Conservation (phyloP, 768 basidiomycete genomes). For the Suillus variegatus region DNA sequence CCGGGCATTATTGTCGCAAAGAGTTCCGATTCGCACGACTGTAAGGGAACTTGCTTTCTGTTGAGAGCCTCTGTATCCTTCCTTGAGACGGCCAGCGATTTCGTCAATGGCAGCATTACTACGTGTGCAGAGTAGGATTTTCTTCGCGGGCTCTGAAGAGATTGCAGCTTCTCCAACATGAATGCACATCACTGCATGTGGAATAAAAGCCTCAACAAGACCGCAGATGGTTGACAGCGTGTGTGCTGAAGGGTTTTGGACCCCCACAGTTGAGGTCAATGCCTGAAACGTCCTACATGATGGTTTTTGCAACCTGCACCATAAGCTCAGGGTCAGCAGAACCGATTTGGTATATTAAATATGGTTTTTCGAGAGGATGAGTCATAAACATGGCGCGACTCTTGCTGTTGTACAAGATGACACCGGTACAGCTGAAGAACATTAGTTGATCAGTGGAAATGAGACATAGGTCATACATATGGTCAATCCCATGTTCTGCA, state of each 20-base stretch:
- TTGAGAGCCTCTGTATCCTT: too few relatives aligned
- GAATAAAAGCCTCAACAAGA: too few relatives aligned
- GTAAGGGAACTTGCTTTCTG: too few relatives aligned
- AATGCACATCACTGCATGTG: too few relatives aligned
- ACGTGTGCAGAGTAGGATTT: too few relatives aligned
- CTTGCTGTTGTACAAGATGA: constrained; percentile 84
- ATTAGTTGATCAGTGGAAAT: background rate
- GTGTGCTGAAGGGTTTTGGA: constrained; percentile 94
- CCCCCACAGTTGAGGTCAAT: constrained; percentile 98
- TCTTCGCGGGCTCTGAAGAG: too few relatives aligned
- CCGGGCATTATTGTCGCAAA: too few relatives aligned
- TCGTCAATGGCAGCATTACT: too few relatives aligned
- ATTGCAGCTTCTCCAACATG: too few relatives aligned
- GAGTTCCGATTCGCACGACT: too few relatives aligned
- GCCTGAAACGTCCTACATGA: constrained; percentile 88
- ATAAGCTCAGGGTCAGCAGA: constrained; percentile 90
- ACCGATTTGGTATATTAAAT: constrained; percentile 95
- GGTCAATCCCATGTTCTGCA: constrained; percentile 79
- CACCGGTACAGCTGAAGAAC: constrained; percentile 73
- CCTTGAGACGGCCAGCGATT: too few relatives aligned
- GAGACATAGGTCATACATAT: constrained; percentile 49
- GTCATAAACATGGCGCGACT: constrained; percentile 86
- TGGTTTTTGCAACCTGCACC: constrained; percentile 85
- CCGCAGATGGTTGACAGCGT: constrained; percentile 42
- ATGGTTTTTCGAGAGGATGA: constrained; percentile 93